Conservation (phyloP, 2,329 filamentous ascomycete genomes). For the Alternaria infectoria region DNA sequence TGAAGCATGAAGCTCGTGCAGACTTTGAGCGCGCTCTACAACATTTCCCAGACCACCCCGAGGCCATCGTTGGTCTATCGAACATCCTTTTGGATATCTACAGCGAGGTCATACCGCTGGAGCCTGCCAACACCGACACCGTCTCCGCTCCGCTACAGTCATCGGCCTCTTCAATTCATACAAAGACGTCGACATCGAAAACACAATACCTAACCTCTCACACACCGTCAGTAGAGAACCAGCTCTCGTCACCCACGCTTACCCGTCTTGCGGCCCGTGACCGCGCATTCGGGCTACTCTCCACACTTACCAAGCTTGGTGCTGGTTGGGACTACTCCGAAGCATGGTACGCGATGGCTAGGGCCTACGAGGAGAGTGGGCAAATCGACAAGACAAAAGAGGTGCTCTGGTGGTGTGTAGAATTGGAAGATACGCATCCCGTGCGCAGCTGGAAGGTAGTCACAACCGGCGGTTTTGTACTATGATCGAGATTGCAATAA, state of each 20-base stretch:
- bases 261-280: conserved; percentile 90
- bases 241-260: conserved; percentile 68
- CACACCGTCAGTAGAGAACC: conserved; percentile 46
- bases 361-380: conserved; percentile 85
- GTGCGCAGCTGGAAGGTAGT: conserved; percentile 80
- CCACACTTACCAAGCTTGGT: conserved; percentile 82
- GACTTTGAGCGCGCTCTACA: conserved; percentile 84
- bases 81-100: conserved; percentile 88
- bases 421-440: conserved; percentile 84
- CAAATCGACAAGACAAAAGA: conserved; percentile 88
- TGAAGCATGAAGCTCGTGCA: conserved; percentile 72
- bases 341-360: conserved; percentile 87
- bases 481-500: conserved; percentile 19
- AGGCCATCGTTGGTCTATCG: conserved; percentile 80
- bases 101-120: conserved; percentile 64
- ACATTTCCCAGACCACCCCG: conserved; percentile 78
- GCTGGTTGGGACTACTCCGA: conserved; percentile 89
- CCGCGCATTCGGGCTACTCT: conserved; percentile 83
- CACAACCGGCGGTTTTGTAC: conserved; percentile 47
- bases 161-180: conserved; percentile 10
- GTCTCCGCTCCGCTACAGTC: conserved; percentile 7
- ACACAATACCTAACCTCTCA: conserved; percentile 60
- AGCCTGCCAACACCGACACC: conserved; percentile 56
- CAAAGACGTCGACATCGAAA: conserved; percentile 10
- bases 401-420: conserved; percentile 96